Evolutionary conservation across 257 asterid species (phyloP), one percentile per base, ranked within the genome.

Genomic region (Penstemon eatonii): DNA sequence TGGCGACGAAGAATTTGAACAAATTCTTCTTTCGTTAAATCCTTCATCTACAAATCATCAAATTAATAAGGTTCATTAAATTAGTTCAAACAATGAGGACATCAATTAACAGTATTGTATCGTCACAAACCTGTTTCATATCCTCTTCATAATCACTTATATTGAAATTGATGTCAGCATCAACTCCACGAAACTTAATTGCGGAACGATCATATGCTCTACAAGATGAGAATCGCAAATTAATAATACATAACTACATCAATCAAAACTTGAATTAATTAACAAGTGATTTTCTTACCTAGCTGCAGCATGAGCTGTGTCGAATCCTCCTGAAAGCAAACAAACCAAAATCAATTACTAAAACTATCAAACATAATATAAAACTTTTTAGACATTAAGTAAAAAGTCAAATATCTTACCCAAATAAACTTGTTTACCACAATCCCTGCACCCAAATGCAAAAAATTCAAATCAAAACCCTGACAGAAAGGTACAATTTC

Each of bases 261-360:
- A 41, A 53, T 3, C 8, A 6, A 42, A 2, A 43, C 46, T 4
- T 52, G 13, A 37, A 43, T 12, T 10, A 2, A 33, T 6, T 49
- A 12, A 1, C 15, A 41, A 47, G 38, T 39, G 0, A 38, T 68
- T 78, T 25, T 25, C 33, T 25, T 25, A 89, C 97, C 96, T 89
- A 38, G 96, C 96, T 1, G 97, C 97, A 38, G 89, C 81, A 66
- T 81, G 86, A 68, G 96, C 93, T 60, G 96, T 91, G 75, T 91
- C 95, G 80, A 91, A 91, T 71, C 97, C 97, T 74, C 97, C 98
- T 91, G 75, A 43, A 75, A 13, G 33, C 33, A 25, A 66, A 38
- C 18, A 62, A 75, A 19, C 56, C 38, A 57, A 57, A 5, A 45
- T 13, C 37, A 52, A 25, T 40, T 25, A 49, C 11, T 49, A 39